A percentile compares a stretch with the other conserved stretches of the same genome.
phyloP scores from a whole-genome alignment of 2,329 filamentous ascomycete genomes.

The Fusarium napiforme region DNA sequence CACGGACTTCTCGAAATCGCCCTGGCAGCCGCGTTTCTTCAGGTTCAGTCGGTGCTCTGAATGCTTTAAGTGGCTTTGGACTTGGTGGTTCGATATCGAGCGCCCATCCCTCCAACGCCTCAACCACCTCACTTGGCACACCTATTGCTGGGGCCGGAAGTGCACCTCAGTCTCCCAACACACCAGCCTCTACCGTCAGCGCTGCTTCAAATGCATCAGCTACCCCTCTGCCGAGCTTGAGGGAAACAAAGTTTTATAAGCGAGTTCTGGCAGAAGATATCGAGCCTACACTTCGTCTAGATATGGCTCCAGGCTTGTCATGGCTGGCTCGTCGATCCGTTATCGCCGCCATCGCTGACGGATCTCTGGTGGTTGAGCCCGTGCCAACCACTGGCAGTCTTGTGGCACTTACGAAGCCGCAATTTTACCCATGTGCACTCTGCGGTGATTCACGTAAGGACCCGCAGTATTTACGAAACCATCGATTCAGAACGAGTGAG shows the following conservation, averaged over 20 bases:
- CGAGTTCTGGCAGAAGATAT: conserved; percentile 89
- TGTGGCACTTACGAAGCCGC: conserved; percentile 61
- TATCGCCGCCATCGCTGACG: conserved; percentile 83
- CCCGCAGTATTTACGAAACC: conserved; percentile 77
- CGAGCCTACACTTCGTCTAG: conserved; percentile 90
- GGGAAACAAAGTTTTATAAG: conserved; percentile 95
- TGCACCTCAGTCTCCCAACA: conserved; percentile 69
- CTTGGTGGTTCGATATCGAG: conserved; percentile 60
- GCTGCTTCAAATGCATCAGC: conserved; percentile 52
- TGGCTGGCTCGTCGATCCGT: conserved; percentile 93
- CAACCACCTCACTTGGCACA: conserved; percentile 67
- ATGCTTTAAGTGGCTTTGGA: conserved; percentile 55
- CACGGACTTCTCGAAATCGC: conserved; percentile 73
- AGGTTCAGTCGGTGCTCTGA: conserved; percentile 69
- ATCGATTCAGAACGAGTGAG: conserved; percentile 90
- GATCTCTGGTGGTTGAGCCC: conserved; percentile 89
- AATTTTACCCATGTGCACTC: conserved; percentile 79
- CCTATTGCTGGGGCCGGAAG: conserved; percentile 60
- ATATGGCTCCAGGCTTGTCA: conserved; percentile 88
- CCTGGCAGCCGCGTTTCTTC: conserved; percentile 74
- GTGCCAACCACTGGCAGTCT: conserved; percentile 71
- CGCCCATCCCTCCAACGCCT: conserved; percentile 66
- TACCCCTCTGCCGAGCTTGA: conserved; percentile 69
- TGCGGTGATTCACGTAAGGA: conserved; percentile 86
- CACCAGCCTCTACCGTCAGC: conserved; percentile 64